Base-by-base conservation (phyloP, 1,284 basidiomycete species). In the Irpex sp. region DNA sequence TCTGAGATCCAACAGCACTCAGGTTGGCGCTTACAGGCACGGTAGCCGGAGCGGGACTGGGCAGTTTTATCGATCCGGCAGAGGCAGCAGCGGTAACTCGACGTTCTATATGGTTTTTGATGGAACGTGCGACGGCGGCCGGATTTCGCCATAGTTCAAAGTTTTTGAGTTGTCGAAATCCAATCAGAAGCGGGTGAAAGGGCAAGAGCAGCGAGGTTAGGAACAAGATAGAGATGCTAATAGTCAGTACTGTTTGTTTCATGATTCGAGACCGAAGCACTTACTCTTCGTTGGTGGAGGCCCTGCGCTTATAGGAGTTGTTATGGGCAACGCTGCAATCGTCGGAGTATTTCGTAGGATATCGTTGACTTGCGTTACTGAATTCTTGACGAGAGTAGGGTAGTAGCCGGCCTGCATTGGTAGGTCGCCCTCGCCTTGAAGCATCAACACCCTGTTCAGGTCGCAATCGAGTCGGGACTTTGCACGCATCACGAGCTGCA, bases 401-500 rank as follows among this genome's bases (percentile, higher is more conserved):
- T 67, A 70, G 59, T 68, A 66, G 9, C 64, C 66, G 31, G 70
- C 64, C 49, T 69, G 65, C 53, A 67, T 73, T 68, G 74, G 72
- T 43, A 57, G 11, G 8, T 79, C 75, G 1, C 74, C 67, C 62
- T 85, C 84, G 21, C 86, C 86, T 68, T 87, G 84, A 17, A 87
- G 71, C 13, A 80, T 72, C 19, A 84, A 77, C 8, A 88, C 83
- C 51, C 78, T 78, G 7, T 74, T 75, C 5, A 89, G 73, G 68
- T 89, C 87, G 56, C 81, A 73, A 57, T 87, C 84, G 35, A 89
- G 74, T 33, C 85, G 78, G 17, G 83, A 79, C 51, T 81, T 77
- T 17, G 85, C 83, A 55, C 84, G 76, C 53, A 76, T 76, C 31
- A 88, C 74, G 36, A 88, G 74, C 36, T 77, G 77, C 11, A 86